These are phyloP conservation scores for Hypericum androsaemum DNA, from an alignment of 345 rosid genomes.

Conservation along the genomic window DNA sequence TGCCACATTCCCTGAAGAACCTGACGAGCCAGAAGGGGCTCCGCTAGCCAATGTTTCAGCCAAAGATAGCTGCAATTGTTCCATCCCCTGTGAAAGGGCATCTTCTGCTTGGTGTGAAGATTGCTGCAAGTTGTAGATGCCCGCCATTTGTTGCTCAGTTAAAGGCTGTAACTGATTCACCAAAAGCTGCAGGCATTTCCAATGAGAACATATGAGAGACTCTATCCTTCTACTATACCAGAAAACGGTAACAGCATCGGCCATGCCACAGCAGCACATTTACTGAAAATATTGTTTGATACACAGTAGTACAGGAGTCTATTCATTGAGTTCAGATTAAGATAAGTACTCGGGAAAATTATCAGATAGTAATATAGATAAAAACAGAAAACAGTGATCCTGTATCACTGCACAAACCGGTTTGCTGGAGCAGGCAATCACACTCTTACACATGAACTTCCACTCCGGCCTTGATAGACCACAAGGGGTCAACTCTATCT, in stretches of 20 bases:
- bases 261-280: too few relatives aligned
- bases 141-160: slow-evolving; percentile 68
- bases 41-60: slow-evolving; percentile 81
- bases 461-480: background rate
- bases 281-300: too few relatives aligned
- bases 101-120: slow-evolving; percentile 90
- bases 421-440: too few relatives aligned
- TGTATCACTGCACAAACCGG: too few relatives aligned
- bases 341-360: too few relatives aligned
- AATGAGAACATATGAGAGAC: background rate
- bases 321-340: too few relatives aligned
- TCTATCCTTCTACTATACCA: too few relatives aligned
- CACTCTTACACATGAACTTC: too few relatives aligned
- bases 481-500: background rate
- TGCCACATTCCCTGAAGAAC: slow-evolving; percentile 70
- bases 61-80: slow-evolving; percentile 41
- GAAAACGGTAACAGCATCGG: too few relatives aligned
- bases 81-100: slow-evolving; percentile 78
- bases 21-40: slow-evolving; percentile 43
- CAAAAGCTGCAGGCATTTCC: slow-evolving; percentile 51
- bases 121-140: slow-evolving; percentile 67
- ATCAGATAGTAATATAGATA: too few relatives aligned
- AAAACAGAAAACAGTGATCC: too few relatives aligned
- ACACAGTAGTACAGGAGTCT: too few relatives aligned
- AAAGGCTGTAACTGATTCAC: slow-evolving; percentile 81